phyloP scores from a whole-genome alignment of 192 early-diverging fungal species.

The Obelidium mucronatum region DNA sequence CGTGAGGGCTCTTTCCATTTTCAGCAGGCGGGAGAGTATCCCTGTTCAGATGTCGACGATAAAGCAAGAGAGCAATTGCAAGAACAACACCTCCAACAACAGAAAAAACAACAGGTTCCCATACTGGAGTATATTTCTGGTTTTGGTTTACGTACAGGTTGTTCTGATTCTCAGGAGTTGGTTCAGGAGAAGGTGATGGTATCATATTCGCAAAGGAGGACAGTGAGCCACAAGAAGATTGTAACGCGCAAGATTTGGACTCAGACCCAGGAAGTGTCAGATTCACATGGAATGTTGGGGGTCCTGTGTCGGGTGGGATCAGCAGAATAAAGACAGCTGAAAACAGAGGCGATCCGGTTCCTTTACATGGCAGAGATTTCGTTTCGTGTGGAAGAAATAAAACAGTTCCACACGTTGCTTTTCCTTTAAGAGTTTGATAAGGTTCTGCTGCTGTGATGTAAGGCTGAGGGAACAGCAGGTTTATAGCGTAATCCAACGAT shows the following conservation, averaged over 20 bases:
- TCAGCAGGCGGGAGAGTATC: too few species aligned
- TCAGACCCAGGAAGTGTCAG: too few species aligned
- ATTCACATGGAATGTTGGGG: not conserved
- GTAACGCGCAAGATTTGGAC: too few species aligned
- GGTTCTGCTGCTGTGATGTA: constrained; percentile 15
- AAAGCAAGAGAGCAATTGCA: not conserved
- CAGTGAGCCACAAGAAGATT: not conserved
- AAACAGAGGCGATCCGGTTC: not conserved
- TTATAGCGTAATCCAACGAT: not conserved
- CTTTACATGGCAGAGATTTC: not conserved
- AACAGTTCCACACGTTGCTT: not conserved
- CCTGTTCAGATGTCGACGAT: not conserved
- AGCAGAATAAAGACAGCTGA: constrained; percentile 7
- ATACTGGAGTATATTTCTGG: not conserved
- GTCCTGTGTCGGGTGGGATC: not conserved
- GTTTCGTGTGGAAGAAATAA: constrained; percentile 2
- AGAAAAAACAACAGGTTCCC: not conserved
- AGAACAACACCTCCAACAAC: not conserved
- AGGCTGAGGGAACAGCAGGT: constrained; percentile 12
- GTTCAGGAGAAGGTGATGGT: not conserved
- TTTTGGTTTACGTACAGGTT: not conserved
- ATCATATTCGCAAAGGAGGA: not conserved
- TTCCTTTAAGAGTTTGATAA: constrained; percentile 3
- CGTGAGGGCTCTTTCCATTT: too few species aligned
- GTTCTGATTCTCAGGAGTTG: not conserved